Base-by-base conservation (phyloP, 352 stramenopile species). In the Phytophthora fragariaefolia region DNA sequence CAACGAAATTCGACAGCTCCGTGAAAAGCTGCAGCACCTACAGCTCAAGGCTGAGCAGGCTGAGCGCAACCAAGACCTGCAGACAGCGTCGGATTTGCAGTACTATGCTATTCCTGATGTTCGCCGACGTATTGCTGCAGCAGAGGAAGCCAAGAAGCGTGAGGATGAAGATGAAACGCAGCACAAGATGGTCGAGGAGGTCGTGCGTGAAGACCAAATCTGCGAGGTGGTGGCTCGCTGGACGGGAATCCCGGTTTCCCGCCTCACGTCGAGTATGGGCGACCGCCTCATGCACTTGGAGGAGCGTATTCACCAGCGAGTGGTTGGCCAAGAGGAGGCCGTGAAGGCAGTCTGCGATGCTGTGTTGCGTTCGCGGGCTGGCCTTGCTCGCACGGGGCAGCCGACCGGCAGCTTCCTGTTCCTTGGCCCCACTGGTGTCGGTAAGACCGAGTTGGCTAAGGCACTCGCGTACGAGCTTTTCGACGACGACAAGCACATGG, bases 331-430 rank as follows among this genome's bases (percentile, higher is more conserved):
- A 75, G 80, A 98, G 13, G 79, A 91, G 36, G 97, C 96, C n/a
- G 87, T 99, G 6, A 71, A 93, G 30, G 83, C 94, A 3, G 95
- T 99, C 3, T 88, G 85, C 17, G 85, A 98, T 55, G 93, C 90
- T 15, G 96, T 99, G 42, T 69, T 98, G 10, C 83, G 96, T 23
- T 96, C 91, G 1, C 95, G 97, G 43, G 96, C 97, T 17, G 97
- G 97, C 10, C 71, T 99, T 26, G 69, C 89, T 40, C 82, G 85
- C 5, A 66, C 75, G 28, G 89, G 90, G 10, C 91, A 98, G 43
- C 97, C 97, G 6, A 97, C 95, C 10, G 96, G 93, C 26, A 97
- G 85, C n/a, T 99, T 98, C 65, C 62, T 99, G 18, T 99, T 99
- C 69, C 65, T 99, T 1, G 97, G 97, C 6, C 95, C 96, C 5